phyloP scores from a whole-genome alignment of 805 yeast genomes.

The Hanseniaspora vineae region DNA sequence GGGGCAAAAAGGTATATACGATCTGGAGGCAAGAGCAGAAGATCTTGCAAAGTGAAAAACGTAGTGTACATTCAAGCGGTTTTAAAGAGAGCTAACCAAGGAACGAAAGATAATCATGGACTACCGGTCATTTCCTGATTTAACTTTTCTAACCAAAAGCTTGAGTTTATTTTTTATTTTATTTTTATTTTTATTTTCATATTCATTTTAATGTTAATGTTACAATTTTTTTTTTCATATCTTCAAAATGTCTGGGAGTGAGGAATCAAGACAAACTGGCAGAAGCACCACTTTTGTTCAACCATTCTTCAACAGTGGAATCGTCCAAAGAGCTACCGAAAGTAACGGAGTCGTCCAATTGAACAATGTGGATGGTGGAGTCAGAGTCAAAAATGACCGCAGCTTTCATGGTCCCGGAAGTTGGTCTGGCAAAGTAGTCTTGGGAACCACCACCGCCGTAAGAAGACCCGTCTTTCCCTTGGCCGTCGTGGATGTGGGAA shows the following conservation, averaged over 20 bases:
- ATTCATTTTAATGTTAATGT: too few species aligned
- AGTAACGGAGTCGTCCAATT: conserved; percentile 38
- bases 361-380: conserved; percentile 39
- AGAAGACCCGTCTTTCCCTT: conserved; percentile 43
- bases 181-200: too few species aligned
- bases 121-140: too few species aligned
- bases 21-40: too few species aligned
- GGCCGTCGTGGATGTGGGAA: conserved; percentile 74
- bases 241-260: conserved; percentile 29
- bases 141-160: too few species aligned
- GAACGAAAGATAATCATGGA: too few species aligned
- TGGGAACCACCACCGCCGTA: conserved; percentile 80
- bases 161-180: too few species aligned
- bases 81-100: too few species aligned
- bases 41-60: too few species aligned
- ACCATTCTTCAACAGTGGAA: conserved; percentile 50
- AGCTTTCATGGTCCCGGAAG: conserved; percentile 64
- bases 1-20: too few species aligned
- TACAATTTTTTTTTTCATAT: not conserved
- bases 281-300: conserved; percentile 36
- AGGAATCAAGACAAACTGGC: conserved; percentile 17
- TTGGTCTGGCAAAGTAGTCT: conserved; percentile 84
- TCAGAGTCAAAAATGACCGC: conserved; percentile 64
- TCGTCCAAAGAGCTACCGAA: conserved; percentile 43
- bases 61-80: too few species aligned